Base-by-base conservation (phyloP, 495 filamentous ascomycete genomes). In the Niebla homalea region DNA sequence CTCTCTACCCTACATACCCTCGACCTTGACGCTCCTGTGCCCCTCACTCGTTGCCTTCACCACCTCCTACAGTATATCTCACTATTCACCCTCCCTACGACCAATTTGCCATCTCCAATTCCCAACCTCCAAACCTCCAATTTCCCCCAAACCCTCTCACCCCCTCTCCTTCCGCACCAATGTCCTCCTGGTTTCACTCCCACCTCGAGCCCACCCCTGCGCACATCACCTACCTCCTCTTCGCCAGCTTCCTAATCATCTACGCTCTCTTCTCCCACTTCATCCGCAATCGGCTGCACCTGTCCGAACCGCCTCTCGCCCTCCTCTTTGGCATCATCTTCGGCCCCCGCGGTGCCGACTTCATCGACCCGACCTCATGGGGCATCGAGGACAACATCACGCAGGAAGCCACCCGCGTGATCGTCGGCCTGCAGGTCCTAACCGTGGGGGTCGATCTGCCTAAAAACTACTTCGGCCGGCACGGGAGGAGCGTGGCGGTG, bases 261-360 rank as follows among this genome's bases (percentile, higher is more conserved):
- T 75, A 74, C 50, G 65, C 67, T 18, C 62, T 75, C 49, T 74
- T 74, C 55, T 66, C 65, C 15, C 50, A 58, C 37, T 66, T 70
- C 52, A 74, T 76, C 49, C 65, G 70, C 22, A 74, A 75, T 49
- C 59, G 63, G 11, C 63, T 76, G 4, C 70, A 75, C 58, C 68
- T 76, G 18, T 71, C 68, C 19, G 72, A 76, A 57, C 73, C 71
- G 0, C 72, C 71, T 1, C 60, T 76, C 4, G 73, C 71, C 12
- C 63, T 67, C 8, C 48, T 74, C 35, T 57, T 70, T 40, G 70
- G 71, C 20, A 73, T 75, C 48, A 35, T 67, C 23, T 59, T 71
- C 35, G 73, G 73, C 0, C 70, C 72, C 0, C 36, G 51, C 2
- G 63, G 51, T 6, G 36, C 69, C 2, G 57, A 60, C 37, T 49